These are phyloP conservation scores for Nepenthes alata DNA, from an alignment of 179 eudicot genomes.

Conservation along the genomic window DNA sequence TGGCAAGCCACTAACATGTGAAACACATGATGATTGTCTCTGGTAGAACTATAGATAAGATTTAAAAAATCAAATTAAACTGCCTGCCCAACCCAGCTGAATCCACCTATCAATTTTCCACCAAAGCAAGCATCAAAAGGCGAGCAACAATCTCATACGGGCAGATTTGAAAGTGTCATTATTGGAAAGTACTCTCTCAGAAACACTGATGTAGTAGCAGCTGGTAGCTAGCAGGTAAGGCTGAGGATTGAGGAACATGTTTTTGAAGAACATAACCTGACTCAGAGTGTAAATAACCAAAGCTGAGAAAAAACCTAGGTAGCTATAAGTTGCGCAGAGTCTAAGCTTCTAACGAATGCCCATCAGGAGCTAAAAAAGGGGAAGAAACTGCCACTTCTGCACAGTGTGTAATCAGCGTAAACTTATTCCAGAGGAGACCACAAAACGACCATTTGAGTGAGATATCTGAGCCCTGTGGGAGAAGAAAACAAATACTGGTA, in stretches of 20 bases:
- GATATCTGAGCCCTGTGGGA: constrained; percentile 48
- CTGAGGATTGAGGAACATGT: constrained; percentile 36
- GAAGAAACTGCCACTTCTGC: constrained; percentile 26
- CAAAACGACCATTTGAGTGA: constrained; percentile 24
- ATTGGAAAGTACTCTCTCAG: constrained; percentile 19
- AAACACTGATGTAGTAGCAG: constrained; percentile 16
- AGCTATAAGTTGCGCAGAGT: constrained; percentile 20
- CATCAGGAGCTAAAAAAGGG: constrained; percentile 19
- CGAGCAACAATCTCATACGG: constrained; percentile 21
- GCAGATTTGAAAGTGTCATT: constrained; percentile 33
- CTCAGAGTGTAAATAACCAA: constrained; percentile 15
- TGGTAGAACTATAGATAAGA: constrained; percentile 16
- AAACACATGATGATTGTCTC: constrained; percentile 14
- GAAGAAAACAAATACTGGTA: constrained; percentile 5
- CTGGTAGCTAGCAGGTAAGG: constrained; percentile 14
- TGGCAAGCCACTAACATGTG: constrained; percentile 13
- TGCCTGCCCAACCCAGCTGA: constrained; percentile 30
- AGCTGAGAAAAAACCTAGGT: constrained; percentile 19
- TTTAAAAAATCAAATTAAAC: constrained; percentile 22
- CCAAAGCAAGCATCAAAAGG: constrained; percentile 16
- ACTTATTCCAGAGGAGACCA: constrained; percentile 35
- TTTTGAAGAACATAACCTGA: constrained; percentile 11
- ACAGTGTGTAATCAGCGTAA: constrained; percentile 20
- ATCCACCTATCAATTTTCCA: constrained; percentile 28
- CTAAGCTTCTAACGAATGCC: constrained; percentile 29